Evolutionary conservation across 2,329 filamentous ascomycete species (phyloP).

Genomic region (Trichoderma citrinoviride): DNA sequence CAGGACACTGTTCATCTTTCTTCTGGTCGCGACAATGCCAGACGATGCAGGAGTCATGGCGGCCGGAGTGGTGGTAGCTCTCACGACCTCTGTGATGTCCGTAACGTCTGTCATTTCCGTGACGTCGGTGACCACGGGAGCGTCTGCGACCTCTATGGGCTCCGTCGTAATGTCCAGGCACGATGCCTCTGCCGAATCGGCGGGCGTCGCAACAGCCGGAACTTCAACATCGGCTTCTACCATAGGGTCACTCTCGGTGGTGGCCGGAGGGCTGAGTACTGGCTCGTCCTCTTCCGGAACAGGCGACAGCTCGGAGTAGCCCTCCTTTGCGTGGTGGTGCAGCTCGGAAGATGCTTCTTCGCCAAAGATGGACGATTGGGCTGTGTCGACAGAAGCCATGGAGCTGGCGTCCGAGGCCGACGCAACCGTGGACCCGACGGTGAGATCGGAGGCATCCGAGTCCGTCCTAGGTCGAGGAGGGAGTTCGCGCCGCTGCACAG

Average conservation of each 20-base stretch:
- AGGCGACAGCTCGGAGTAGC: background rate
- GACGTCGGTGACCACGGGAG: too few relatives aligned
- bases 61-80: background rate
- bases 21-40: background rate
- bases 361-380: constrained; percentile 5
- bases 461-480: background rate
- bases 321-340: background rate
- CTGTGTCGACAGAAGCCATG: constrained; percentile 11
- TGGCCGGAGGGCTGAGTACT: background rate
- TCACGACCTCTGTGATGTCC: too few relatives aligned
- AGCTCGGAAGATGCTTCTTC: constrained; percentile 1
- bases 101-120: too few relatives aligned
- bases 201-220: background rate
- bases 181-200: background rate
- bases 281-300: background rate
- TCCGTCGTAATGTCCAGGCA: background rate
- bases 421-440: constrained; percentile 5
- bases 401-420: constrained; percentile 15
- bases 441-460: constrained; percentile 2
- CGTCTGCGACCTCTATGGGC: background rate
- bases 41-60: background rate
- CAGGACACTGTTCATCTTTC: constrained; percentile 8
- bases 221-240: background rate
- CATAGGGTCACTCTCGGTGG: background rate
- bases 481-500: background rate